Evolutionary conservation across 2,329 filamentous ascomycete species (phyloP).

Genomic region (Plectosphaerella cucumerina): DNA sequence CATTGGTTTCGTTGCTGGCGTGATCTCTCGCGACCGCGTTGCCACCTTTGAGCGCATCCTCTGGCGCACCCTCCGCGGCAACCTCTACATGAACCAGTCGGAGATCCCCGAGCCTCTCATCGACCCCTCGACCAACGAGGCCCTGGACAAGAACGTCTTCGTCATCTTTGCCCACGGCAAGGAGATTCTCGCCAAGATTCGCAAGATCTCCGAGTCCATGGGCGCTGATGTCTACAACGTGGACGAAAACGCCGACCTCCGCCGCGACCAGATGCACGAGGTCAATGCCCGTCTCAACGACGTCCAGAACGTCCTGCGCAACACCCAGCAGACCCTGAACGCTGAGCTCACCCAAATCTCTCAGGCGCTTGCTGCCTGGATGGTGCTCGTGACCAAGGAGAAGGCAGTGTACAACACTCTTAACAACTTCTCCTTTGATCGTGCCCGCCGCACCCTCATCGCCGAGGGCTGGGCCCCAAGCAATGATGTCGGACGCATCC

Average conservation of each 20-base stretch:
- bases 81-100: constrained; percentile 99
- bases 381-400: constrained; percentile 96
- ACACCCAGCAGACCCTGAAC: constrained; percentile 91
- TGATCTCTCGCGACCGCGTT: constrained; percentile 89
- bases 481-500: constrained; percentile 82
- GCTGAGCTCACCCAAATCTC: constrained; percentile 92
- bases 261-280: constrained; percentile 93
- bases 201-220: constrained; percentile 97
- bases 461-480: constrained; percentile 97
- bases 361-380: constrained; percentile 89
- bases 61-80: constrained; percentile 94
- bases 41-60: constrained; percentile 95
- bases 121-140: constrained; percentile 88
- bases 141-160: constrained; percentile 95
- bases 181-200: constrained; percentile 96
- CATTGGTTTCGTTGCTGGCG: constrained; percentile 96
- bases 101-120: constrained; percentile 93
- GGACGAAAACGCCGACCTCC: constrained; percentile 93
- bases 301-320: constrained; percentile 85
- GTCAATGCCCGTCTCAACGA: constrained; percentile 92
- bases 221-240: constrained; percentile 94
- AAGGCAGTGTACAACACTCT: constrained; percentile 96
- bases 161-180: constrained; percentile 99
- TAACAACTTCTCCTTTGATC: constrained; percentile 95
- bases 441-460: constrained; percentile 90